Percentiles rank a stretch among this genome's conserved stretches.
These are phyloP conservation scores for Maudiozyma saulgeensis DNA, from an alignment of 805 yeast genomes.

Conservation along the genomic window DNA sequence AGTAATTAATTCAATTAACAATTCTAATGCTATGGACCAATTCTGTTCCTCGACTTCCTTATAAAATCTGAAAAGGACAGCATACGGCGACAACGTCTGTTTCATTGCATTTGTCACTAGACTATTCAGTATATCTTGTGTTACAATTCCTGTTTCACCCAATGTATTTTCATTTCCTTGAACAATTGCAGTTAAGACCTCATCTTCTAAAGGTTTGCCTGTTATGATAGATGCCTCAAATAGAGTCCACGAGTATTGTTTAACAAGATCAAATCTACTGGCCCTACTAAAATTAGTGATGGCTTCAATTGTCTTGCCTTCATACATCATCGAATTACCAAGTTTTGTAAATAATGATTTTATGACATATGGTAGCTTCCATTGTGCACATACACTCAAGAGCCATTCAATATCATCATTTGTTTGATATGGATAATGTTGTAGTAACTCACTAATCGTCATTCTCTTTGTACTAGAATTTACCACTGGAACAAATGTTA, in stretches of 20 bases:
- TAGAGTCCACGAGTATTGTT: constrained; percentile 48
- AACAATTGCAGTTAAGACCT: constrained; percentile 42
- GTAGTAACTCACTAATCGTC: constrained; percentile 47
- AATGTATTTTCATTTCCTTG: constrained; percentile 22
- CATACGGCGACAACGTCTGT: constrained; percentile 66
- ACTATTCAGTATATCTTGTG: constrained; percentile 22
- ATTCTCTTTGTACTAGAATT: constrained; percentile 27
- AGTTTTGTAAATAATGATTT: constrained; percentile 41
- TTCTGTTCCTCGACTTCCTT: constrained; percentile 25
- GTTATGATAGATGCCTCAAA: constrained; percentile 51
- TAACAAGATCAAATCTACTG: constrained; percentile 43
- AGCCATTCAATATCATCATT: constrained; percentile 79
- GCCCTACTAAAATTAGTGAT: constrained; percentile 55
- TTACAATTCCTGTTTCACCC: constrained; percentile 13
- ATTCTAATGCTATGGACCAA: constrained; percentile 14
- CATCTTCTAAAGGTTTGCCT: constrained; percentile 48
- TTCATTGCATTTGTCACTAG: constrained; percentile 47
- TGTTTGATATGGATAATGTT: constrained; percentile 49
- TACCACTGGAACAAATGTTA: constrained; percentile 39
- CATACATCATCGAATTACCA: constrained; percentile 40
- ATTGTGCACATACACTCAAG: constrained; percentile 58
- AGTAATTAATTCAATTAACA: constrained; percentile 17
- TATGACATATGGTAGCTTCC: constrained; percentile 51
- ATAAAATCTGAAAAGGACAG: constrained; percentile 46
- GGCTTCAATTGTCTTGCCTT: constrained; percentile 54